Base-by-base conservation (phyloP, 2,329 filamentous ascomycete genomes). In the Alternaria brassicae region DNA sequence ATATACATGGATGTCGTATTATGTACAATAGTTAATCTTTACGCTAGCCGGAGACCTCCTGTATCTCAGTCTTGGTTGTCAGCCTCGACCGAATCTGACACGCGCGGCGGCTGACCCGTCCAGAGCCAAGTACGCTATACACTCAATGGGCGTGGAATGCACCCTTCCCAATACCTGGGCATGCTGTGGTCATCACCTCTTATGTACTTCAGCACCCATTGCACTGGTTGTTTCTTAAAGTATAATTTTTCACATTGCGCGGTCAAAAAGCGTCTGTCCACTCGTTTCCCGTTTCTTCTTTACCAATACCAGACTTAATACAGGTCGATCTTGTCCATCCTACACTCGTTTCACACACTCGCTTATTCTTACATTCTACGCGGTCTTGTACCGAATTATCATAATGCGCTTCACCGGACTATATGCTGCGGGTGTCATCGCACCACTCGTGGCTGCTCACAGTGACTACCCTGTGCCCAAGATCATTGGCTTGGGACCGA, bases 361-460 rank as follows among this genome's bases (percentile, higher is more conserved):
- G 60, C 49, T 54, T 53, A 55, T 42, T 28, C 25, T 10, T 23
- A 32, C 15, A 53, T n/a, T n/a, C 30, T 25, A n/a, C 32, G 9
- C 4, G 5, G 28, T 30, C 12, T 9, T 6, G 49, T 21, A 13
- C 10, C n/a, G 10, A 10, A 28, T 39, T 28, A 25, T 27, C 27
- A 67, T 53, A 41, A 78, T 78, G 76, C 74, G 70, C 50, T 71
- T 76, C 66, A 65, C 70, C 23, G 67, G 68, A 27, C 37, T 74
- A n/a, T 58, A 72, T 28, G 66, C 71, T 37, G 71, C 65, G 42
- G 68, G 71, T 17, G 53, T 72, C 50, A 67, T 69, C 45, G 73
- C 64, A 9, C 71, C 73, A 7, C 60, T 75, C 13, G 75, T 72
- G 23, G 72, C 69, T 25, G 75, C 76, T 50, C 76, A 78, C 58